Percentiles rank a stretch among this genome's conserved stretches.
Conservation (phyloP, 352 stramenopile species). For the Globisporangium cylindrosporum region DNA sequence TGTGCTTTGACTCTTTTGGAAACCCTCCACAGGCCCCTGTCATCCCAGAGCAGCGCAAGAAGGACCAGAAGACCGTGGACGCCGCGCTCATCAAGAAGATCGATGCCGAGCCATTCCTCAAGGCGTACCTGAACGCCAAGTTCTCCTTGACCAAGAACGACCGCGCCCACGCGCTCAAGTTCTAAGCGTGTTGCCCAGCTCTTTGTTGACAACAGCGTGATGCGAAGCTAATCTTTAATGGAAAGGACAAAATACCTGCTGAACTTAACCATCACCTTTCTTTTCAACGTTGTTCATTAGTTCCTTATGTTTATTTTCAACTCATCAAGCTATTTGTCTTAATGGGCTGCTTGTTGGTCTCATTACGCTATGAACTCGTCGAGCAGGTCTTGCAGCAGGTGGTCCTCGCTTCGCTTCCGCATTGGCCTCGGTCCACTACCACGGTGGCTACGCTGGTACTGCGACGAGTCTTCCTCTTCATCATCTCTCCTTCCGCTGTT, state of each 20-base stretch:
- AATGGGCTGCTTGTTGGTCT: neutral
- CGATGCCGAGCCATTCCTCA: conserved; percentile 91
- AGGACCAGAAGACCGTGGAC: conserved; percentile 98
- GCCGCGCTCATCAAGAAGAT: conserved; percentile 85
- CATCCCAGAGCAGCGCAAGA: conserved; percentile 97
- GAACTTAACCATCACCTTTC: conserved; percentile 31
- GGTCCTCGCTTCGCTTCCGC: conserved; percentile 30
- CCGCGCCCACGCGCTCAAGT: conserved; percentile 98
- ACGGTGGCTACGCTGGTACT: neutral
- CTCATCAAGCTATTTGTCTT: neutral
- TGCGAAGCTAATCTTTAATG: conserved; percentile 22
- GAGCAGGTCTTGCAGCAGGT: conserved; percentile 65
- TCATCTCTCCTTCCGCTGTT: neutral
- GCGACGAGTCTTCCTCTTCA: neutral
- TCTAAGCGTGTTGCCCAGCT: conserved; percentile 83
- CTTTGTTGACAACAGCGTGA: conserved; percentile 17
- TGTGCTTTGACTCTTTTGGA: conserved; percentile 18
- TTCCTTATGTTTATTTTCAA: neutral
- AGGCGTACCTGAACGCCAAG: conserved; percentile 98
- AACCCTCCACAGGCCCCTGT: conserved; percentile 68
- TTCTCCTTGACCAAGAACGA: conserved; percentile 98
- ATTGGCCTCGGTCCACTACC: neutral
- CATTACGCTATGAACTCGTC: conserved; percentile 55
- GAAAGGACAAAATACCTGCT: conserved; percentile 44
- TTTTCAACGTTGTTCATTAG: neutral